phyloP scores from a whole-genome alignment of 2,329 filamentous ascomycete species.

The Dendrostoma leiphaemia region DNA sequence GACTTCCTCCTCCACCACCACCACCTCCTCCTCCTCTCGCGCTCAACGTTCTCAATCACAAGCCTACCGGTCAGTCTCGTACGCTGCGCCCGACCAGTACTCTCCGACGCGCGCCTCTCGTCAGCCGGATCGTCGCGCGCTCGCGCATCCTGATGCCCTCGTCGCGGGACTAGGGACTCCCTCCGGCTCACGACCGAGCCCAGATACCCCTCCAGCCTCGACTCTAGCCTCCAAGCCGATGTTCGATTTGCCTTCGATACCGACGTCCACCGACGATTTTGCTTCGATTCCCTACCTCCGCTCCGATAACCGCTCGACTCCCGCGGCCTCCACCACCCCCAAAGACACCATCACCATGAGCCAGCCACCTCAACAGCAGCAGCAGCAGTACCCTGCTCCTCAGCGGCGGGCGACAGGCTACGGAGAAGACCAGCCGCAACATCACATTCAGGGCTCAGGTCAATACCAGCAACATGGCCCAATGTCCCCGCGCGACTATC shows the following conservation, averaged over 20 bases:
- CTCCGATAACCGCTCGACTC: not conserved
- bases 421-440: conserved; percentile 47
- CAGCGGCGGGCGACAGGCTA: conserved; percentile 37
- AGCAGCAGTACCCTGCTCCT: conserved; percentile 29
- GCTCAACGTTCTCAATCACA: not conserved
- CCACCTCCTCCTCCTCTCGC: not conserved
- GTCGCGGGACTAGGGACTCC: conserved; percentile 1
- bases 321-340: not conserved
- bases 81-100: not conserved
- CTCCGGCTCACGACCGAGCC: not conserved
- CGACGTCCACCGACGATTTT: conserved; percentile 19
- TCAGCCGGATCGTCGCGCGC: conserved; percentile 1
- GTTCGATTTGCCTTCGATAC: conserved; percentile 18
- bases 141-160: conserved; percentile 3
- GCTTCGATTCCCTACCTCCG: conserved; percentile 17
- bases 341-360: conserved; percentile 34
- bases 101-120: not conserved
- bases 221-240: conserved; percentile 4
- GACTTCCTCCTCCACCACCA: not conserved
- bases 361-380: conserved; percentile 34
- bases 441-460: conserved; percentile 51
- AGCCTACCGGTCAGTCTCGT: not conserved
- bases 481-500: conserved; percentile 48
- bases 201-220: conserved; percentile 1
- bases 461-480: conserved; percentile 39